Evolutionary conservation across 2,329 filamentous ascomycete species (phyloP).

Genomic region (Colletotrichum incanum): DNA sequence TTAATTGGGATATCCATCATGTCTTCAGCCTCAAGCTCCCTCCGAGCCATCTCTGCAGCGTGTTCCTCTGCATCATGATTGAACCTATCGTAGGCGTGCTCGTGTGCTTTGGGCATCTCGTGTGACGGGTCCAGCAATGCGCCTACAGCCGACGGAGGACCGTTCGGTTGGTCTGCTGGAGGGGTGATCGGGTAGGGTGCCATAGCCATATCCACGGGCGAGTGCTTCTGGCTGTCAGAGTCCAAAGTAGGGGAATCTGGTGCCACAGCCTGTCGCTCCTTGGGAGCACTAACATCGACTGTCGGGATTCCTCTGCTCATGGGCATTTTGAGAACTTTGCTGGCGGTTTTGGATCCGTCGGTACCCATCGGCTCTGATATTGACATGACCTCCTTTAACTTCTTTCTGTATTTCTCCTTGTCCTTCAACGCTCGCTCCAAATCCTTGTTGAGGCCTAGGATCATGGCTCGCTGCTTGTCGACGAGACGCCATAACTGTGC

Average conservation of each 20-base stretch:
- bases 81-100: conserved; percentile 72
- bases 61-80: conserved; percentile 70
- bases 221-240: conserved; percentile 67
- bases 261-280: conserved; percentile 52
- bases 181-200: conserved; percentile 78
- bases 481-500: conserved; percentile 94
- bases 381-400: conserved; percentile 82
- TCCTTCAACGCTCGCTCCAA: conserved; percentile 92
- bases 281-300: conserved; percentile 49
- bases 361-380: conserved; percentile 53
- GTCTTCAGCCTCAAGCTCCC: conserved; percentile 60
- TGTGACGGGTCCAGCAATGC: conserved; percentile 71
- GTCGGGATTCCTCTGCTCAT: conserved; percentile 46
- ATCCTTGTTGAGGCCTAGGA: conserved; percentile 94
- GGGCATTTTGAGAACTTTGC: conserved; percentile 40
- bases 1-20: conserved; percentile 66
- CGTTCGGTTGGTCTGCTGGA: conserved; percentile 66
- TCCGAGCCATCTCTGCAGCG: conserved; percentile 61
- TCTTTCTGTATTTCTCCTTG: conserved; percentile 93
- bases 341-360: conserved; percentile 43
- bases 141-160: conserved; percentile 60
- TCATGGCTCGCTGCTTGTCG: conserved; percentile 96
- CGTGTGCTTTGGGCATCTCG: conserved; percentile 73
- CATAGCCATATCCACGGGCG: conserved; percentile 72
- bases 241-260: conserved; percentile 67